These are phyloP conservation scores for Xanthoparmelia taractica DNA, from an alignment of 495 filamentous ascomycete genomes.

Conservation along the genomic window DNA sequence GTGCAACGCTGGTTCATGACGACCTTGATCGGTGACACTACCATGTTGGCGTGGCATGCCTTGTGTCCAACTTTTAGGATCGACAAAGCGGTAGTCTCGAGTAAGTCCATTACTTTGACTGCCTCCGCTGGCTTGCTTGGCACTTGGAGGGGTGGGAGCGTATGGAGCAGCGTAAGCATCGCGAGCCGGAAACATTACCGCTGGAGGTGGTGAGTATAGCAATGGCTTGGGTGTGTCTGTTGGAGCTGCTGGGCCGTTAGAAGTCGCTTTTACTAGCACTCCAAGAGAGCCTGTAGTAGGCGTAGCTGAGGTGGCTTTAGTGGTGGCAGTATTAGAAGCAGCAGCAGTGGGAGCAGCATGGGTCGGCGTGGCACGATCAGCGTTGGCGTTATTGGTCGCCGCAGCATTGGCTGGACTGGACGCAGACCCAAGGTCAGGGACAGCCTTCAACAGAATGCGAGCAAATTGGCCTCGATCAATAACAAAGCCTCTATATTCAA, in stretches of 20 bases:
- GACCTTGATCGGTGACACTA: neutral
- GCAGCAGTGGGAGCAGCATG: neutral
- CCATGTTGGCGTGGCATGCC: neutral
- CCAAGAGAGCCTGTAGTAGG: neutral
- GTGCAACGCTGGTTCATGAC: neutral
- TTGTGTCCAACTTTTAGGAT: neutral
- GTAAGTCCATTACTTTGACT: neutral
- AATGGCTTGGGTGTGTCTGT: neutral
- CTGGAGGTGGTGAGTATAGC: conserved; percentile 12
- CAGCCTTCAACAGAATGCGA: conserved; percentile 36
- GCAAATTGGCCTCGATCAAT: conserved; percentile 42
- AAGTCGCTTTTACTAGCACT: neutral
- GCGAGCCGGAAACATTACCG: neutral
- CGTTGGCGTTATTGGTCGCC: neutral
- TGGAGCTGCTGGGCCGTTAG: neutral
- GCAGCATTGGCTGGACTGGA: neutral
- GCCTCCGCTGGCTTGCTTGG: neutral
- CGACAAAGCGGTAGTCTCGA: neutral
- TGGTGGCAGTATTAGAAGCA: neutral
- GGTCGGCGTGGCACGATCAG: neutral
- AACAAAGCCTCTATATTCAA: conserved; percentile 39
- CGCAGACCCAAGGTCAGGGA: conserved; percentile 30
- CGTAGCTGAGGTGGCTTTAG: neutral
- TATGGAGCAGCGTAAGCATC: neutral
- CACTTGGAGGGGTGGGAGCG: conserved; percentile 1